A percentile compares a stretch with the other conserved stretches of the same genome.
Evolutionary conservation across 2,329 filamentous ascomycete species (phyloP).

Genomic region (Thielaviopsis musarum): DNA sequence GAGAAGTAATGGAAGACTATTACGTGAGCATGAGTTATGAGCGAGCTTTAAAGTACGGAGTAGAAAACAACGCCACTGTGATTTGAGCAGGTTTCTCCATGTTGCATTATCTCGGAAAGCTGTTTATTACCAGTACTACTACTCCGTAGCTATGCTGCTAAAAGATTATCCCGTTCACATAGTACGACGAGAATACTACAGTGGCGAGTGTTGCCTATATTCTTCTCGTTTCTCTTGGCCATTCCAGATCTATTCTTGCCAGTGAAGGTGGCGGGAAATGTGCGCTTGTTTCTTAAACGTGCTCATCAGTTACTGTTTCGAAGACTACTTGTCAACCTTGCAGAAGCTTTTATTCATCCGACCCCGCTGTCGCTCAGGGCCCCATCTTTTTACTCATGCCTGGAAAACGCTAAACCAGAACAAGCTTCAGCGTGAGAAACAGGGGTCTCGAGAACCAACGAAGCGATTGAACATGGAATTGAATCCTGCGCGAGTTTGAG

Average conservation of each 20-base stretch:
- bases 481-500: slow-evolving; percentile 6
- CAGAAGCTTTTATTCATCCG: not conserved
- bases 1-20: too few relatives aligned
- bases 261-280: not conserved
- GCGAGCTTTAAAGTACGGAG: too few relatives aligned
- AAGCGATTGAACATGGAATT: not conserved
- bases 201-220: not conserved
- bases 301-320: not conserved
- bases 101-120: not conserved
- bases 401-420: not conserved
- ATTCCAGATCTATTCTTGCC: not conserved
- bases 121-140: not conserved
- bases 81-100: not conserved
- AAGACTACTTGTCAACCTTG: not conserved
- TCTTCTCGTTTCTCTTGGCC: not conserved
- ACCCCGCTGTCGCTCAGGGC: not conserved
- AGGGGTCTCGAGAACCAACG: not conserved
- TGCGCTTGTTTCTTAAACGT: not conserved
- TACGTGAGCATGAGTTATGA: too few relatives aligned
- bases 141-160: too few relatives aligned
- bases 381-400: not conserved
- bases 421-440: not conserved
- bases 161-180: not conserved
- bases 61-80: too few relatives aligned
- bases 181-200: not conserved